A percentile compares a stretch with the other conserved stretches of the same genome.
Evolutionary conservation across 2,329 filamentous ascomycete species (phyloP).

Genomic region (Microcyclospora pomicola): DNA sequence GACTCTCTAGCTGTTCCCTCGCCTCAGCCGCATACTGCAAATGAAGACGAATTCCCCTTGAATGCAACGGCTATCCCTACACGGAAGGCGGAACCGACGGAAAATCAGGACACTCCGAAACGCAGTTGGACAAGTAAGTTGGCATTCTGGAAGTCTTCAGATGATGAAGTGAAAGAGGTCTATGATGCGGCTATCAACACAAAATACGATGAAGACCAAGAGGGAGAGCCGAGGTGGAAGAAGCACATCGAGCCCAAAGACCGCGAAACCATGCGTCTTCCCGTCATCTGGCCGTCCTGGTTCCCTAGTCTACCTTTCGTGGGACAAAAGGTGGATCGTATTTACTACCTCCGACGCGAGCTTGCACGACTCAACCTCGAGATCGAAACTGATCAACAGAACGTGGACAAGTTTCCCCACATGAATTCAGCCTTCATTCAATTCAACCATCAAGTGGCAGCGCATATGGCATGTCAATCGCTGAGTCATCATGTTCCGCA

Average conservation of each 20-base stretch:
- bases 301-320: slow-evolving; percentile 65
- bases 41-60: slow-evolving; percentile 21
- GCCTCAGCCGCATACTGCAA: slow-evolving; percentile 27
- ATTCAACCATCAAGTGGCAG: slow-evolving; percentile 94
- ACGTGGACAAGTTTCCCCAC: slow-evolving; percentile 71
- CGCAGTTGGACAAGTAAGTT: slow-evolving; percentile 20
- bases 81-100: slow-evolving; percentile 1
- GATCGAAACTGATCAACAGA: slow-evolving; percentile 77
- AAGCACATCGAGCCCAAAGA: slow-evolving; percentile 70
- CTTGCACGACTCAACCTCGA: slow-evolving; percentile 78
- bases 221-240: slow-evolving; percentile 60
- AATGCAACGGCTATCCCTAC: slow-evolving; percentile 1
- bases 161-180: slow-evolving; percentile 16
- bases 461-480: slow-evolving; percentile 94
- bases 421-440: slow-evolving; percentile 98
- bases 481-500: slow-evolving; percentile 81
- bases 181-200: slow-evolving; percentile 54
- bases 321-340: slow-evolving; percentile 86
- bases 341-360: slow-evolving; percentile 79
- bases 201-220: slow-evolving; percentile 47
- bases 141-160: slow-evolving; percentile 18
- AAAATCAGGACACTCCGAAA: slow-evolving; percentile 7
- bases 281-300: slow-evolving; percentile 41
- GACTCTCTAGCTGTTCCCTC: slow-evolving; percentile 26
- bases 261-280: slow-evolving; percentile 70